Base-by-base conservation (phyloP, 768 basidiomycete genomes). In the Mycena rebaudengoi region DNA sequence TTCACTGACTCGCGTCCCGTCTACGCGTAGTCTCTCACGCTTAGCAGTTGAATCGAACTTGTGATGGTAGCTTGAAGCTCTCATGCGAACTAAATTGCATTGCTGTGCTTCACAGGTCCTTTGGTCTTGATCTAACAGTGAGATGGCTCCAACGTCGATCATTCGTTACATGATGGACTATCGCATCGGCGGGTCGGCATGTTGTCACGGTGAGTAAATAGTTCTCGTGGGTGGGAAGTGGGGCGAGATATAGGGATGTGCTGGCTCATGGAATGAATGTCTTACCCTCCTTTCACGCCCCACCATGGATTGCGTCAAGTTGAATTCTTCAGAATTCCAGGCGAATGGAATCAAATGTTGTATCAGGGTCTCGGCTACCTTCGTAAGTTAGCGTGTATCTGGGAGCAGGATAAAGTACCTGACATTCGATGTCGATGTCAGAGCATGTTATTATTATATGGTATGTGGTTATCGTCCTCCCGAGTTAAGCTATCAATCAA, bases 321-420 rank as follows among this genome's bases (percentile, higher is more conserved):
- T 56, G 23, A 44, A 56, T 35, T 45, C 43, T 44, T 45, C 56
- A 37, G 56, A 49, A 58, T 37, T 48, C 26, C 44, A 58, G 16
- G 56, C 44, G 1, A 58, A 58, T 58, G 56, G 45, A 58, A 58
- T 49, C 56, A 58, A 48, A 58, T 58, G 56, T 13, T 58, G 56
- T 58, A 49, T 48, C 45, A 58, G n/a, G 25, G 26, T 58, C 26
- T 58, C 45, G 33, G 56, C 56, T 26, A 46, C 56, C 45, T 48
- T 58, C 45, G 56, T 46, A 48, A 46, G 56, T 30, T 35, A 33
- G 29, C 44, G 28, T 18, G n/a, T 44, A 28, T 57, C 35, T 37
- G 16, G 10, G 45, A 57, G 43, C 2, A 48, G 18, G 40, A 40
- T 30, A n/a, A 53, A 46, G 23, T 48, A 37, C 33, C 41, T 48